These are phyloP conservation scores for Corrigiola litoralis DNA, from an alignment of 179 eudicot species.

Conservation along the genomic window DNA sequence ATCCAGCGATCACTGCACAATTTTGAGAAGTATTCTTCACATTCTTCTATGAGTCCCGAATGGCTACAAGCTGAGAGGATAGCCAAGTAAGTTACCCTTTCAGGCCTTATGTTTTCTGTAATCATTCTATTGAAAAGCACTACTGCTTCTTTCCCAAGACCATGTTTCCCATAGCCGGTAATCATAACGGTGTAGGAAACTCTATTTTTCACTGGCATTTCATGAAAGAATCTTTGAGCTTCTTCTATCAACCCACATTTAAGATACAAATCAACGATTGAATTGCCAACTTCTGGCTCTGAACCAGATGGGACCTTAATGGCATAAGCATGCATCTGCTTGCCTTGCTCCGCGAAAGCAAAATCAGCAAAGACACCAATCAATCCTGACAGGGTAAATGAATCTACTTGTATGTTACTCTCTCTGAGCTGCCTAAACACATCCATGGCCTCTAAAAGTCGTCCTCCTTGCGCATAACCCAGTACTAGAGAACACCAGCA, in stretches of 20 bases:
- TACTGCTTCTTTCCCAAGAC: constrained; percentile 37
- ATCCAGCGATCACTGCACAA: constrained; percentile 30
- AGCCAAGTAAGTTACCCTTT: constrained; percentile 41
- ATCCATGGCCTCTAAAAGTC: constrained; percentile 31
- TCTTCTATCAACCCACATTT: constrained; percentile 47
- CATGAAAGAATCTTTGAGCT: constrained; percentile 33
- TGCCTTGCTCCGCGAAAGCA: constrained; percentile 47
- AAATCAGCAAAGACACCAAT: constrained; percentile 50
- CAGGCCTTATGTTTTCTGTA: constrained; percentile 33
- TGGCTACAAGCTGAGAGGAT: constrained; percentile 52
- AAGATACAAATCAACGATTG: constrained; percentile 41
- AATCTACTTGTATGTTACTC: constrained; percentile 24
- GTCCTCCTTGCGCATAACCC: constrained; percentile 43
- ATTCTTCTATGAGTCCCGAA: constrained; percentile 41
- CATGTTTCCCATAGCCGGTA: constrained; percentile 48
- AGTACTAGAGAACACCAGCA: constrained; percentile 42
- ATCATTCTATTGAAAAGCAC: constrained; percentile 31
- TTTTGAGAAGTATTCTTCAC: constrained; percentile 33
- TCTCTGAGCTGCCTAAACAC: constrained; percentile 38
- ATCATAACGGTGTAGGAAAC: constrained; percentile 49
- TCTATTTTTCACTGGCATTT: constrained; percentile 39
- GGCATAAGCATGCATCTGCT: constrained; percentile 40
- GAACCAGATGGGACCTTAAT: constrained; percentile 32
- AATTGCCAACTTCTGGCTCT: constrained; percentile 38
- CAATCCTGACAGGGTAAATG: constrained; percentile 39